Evolutionary conservation across 148 eudicot genomes (phyloP), one percentile per base, ranked within the genome.

Genomic region (Suaeda aralocaspica): DNA sequence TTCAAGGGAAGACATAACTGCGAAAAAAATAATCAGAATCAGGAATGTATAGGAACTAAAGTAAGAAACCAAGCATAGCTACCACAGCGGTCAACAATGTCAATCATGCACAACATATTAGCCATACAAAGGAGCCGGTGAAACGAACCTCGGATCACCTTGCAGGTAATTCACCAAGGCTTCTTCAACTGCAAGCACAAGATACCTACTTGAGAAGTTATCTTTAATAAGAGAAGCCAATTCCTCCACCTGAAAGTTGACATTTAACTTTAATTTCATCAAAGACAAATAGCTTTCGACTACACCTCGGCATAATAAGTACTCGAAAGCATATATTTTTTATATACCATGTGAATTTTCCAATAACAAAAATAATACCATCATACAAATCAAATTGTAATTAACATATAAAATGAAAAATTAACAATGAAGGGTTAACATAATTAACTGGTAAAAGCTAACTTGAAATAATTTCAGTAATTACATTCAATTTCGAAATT

Each of bases 221-320:
- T 91, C 96, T 71, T 87, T 91, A 22, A 94, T 70, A 25, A 94
- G 96, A 76, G 79, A 94, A 72, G 97, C 98, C 80, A 94, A 81
- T 75, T 94, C 98, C 82, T 94, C 96, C 77, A 89, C 96, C 98
- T 93, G 82, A 81, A 77, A 46, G 22, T 36, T 29, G 64, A 57
- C 34, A 25, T 7, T 29, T 6, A 48, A 24, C 25, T 49, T 25
- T 39, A 1, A n/a, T n/a, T n/a, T n/a, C n/a, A n/a, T n/a, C n/a
- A n/a, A n/a, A n/a, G n/a, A n/a, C n/a, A n/a, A n/a, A n/a, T n/a
- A n/a, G n/a, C n/a, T 36, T 36, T 36, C 5, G 41, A 36, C 41
- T 36, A 1, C 8, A 51, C n/a, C n/a, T n/a, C n/a, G n/a, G n/a
- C n/a, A n/a, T 51, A 13, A 11, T 28, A 5, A n/a, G n/a, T n/a